A percentile compares a stretch with the other conserved stretches of the same genome.
These are phyloP conservation scores for Candida mesenterica DNA, from an alignment of 1,139 yeast genomes.

Conservation along the genomic window DNA sequence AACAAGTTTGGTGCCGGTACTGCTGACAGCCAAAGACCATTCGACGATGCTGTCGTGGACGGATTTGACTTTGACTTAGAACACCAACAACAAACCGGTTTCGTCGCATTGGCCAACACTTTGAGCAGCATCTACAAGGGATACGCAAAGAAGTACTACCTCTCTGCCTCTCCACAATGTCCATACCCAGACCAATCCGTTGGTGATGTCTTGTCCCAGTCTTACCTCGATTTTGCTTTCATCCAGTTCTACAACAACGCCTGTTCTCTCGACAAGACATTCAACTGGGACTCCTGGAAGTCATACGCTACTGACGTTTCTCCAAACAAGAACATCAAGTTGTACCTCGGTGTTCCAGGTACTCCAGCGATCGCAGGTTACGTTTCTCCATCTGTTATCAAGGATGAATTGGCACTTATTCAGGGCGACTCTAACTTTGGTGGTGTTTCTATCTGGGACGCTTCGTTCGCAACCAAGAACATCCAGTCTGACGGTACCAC, in stretches of 20 bases:
- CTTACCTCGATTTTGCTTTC: slow-evolving; percentile 16
- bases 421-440: slow-evolving; percentile 21
- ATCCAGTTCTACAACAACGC: slow-evolving; percentile 22
- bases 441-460: slow-evolving; percentile 31
- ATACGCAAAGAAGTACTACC: slow-evolving; percentile 14
- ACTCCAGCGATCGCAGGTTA: slow-evolving; percentile 14
- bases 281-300: slow-evolving; percentile 19
- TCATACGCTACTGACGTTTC: slow-evolving; percentile 12
- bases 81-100: slow-evolving; percentile 12
- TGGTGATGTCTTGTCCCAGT: slow-evolving; percentile 13
- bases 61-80: slow-evolving; percentile 22
- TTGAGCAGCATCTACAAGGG: slow-evolving; percentile 10
- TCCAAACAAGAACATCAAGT: slow-evolving; percentile 15
- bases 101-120: slow-evolving; percentile 14
- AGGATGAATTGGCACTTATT: slow-evolving; percentile 15
- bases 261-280: slow-evolving; percentile 15
- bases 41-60: slow-evolving; percentile 19
- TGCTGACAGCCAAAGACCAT: slow-evolving; percentile 16
- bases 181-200: slow-evolving; percentile 18
- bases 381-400: slow-evolving; percentile 17
- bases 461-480: slow-evolving; percentile 17
- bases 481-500: slow-evolving; percentile 10
- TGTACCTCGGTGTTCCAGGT: slow-evolving; percentile 20
- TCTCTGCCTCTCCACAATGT: slow-evolving; percentile 22
- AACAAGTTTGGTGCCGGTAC: slow-evolving; percentile 19